Evolutionary conservation across 2,329 filamentous ascomycete species (phyloP).

Genomic region (Colletotrichum tropicicola): DNA sequence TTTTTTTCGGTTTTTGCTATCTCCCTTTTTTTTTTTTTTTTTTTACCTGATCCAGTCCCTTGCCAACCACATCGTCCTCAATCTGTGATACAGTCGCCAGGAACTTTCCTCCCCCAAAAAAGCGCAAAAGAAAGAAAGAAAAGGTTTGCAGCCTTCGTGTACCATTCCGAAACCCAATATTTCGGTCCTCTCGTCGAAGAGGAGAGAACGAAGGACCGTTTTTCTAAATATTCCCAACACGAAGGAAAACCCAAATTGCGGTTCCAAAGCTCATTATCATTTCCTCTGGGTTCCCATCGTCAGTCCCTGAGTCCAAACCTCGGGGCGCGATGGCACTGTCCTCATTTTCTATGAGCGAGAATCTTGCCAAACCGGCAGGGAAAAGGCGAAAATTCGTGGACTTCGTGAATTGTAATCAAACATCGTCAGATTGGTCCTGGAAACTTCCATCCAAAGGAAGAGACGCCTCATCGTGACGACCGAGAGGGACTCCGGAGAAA

Average conservation of each 20-base stretch:
- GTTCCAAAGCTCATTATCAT: background rate
- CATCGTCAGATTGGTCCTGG: background rate
- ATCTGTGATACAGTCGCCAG: background rate
- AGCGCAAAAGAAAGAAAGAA: background rate
- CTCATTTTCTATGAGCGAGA: background rate
- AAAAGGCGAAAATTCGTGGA: background rate
- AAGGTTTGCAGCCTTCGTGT: background rate
- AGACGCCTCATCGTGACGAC: too few species aligned
- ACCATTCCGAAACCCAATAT: background rate
- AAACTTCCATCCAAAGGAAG: background rate
- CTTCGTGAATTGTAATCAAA: background rate
- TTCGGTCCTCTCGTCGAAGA: background rate
- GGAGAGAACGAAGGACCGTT: background rate
- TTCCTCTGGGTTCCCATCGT: background rate
- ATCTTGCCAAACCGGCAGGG: background rate
- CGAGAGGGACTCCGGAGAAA: background rate
- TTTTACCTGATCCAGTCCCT: background rate
- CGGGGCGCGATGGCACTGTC: background rate
- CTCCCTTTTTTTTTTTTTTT: background rate
- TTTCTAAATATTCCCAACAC: background rate
- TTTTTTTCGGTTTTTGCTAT: background rate
- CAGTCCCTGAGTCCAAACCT: too few species aligned
- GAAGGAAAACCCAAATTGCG: background rate
- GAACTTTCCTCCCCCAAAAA: background rate
- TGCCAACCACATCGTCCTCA: background rate